phyloP scores from a whole-genome alignment of 805 yeast species.

The Wickerhamiella siamensis region DNA sequence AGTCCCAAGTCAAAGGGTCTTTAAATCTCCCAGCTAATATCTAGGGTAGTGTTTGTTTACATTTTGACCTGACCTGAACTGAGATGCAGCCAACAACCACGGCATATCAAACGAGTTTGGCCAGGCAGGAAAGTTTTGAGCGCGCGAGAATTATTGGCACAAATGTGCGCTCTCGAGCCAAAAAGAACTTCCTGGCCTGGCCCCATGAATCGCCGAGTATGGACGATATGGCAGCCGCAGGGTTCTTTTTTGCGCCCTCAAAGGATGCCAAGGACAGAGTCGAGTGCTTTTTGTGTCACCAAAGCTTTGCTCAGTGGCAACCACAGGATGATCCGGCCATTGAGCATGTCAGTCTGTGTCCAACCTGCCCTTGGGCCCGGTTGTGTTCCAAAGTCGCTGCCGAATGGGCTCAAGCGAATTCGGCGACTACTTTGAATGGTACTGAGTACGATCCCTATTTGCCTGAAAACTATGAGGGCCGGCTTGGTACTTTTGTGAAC shows the following conservation, averaged over 20 bases:
- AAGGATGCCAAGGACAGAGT: constrained; percentile 35
- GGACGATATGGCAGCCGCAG: constrained; percentile 37
- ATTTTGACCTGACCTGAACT: not conserved
- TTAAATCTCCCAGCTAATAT: no score
- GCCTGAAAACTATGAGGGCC: constrained; percentile 9
- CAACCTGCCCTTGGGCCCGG: constrained; percentile 26
- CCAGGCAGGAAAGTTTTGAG: not conserved
- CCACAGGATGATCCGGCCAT: constrained; percentile 33
- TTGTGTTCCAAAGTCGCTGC: constrained; percentile 3
- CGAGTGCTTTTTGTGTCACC: constrained; percentile 44
- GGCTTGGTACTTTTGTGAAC: constrained; percentile 27
- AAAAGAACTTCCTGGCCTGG: constrained; percentile 15
- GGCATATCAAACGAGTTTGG: constrained; percentile 1
- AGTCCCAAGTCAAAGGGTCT: no score
- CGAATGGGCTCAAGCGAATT: not conserved
- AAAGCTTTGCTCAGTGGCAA: constrained; percentile 47
- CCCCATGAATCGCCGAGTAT: constrained; percentile 18
- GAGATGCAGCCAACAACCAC: not conserved
- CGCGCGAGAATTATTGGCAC: not conserved
- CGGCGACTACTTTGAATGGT: constrained; percentile 5
- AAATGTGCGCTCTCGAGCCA: constrained; percentile 8
- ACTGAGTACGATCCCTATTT: constrained; percentile 16
- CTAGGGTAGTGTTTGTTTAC: constrained; percentile 2
- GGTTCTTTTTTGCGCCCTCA: constrained; percentile 46
- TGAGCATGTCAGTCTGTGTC: constrained; percentile 31